phyloP scores from a whole-genome alignment of 306 rosid species.

The Dryas drummondii region DNA sequence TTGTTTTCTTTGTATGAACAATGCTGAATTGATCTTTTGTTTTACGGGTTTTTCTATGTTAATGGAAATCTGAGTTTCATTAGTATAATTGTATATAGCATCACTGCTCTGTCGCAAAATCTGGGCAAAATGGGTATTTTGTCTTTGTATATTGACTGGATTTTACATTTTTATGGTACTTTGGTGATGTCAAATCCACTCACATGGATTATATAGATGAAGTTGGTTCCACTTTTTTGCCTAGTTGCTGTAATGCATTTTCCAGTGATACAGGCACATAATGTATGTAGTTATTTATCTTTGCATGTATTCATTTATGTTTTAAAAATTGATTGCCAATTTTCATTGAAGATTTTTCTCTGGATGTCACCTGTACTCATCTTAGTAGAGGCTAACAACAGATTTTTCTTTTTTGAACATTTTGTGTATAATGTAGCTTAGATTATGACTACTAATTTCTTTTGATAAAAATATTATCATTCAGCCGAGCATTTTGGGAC shows the following conservation, averaged over 20 bases:
- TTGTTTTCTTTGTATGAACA: not conserved
- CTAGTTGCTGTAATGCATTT: not conserved
- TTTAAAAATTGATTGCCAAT: not conserved
- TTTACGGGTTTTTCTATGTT: no score
- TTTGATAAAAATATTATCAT: not conserved
- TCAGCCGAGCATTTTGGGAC: conserved; percentile 28
- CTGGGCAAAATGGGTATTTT: no score
- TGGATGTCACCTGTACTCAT: not conserved
- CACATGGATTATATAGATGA: not conserved
- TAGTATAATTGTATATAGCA: no score
- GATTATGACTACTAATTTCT: conserved; percentile 1
- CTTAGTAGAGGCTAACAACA: not conserved
- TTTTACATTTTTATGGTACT: not conserved
- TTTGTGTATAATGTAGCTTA: not conserved
- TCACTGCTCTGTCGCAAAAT: no score
- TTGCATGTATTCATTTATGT: not conserved
- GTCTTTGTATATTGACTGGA: no score
- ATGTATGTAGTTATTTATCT: not conserved
- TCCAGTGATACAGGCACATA: not conserved
- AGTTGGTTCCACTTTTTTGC: not conserved
- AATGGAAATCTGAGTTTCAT: no score
- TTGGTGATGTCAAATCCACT: not conserved
- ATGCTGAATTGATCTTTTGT: no score
- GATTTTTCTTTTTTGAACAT: not conserved
- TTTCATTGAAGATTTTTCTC: not conserved